Percentiles rank a stretch among this genome's conserved stretches.
Conservation (phyloP, 352 stramenopile species). For the Thalassiosira livingstoniorum region DNA sequence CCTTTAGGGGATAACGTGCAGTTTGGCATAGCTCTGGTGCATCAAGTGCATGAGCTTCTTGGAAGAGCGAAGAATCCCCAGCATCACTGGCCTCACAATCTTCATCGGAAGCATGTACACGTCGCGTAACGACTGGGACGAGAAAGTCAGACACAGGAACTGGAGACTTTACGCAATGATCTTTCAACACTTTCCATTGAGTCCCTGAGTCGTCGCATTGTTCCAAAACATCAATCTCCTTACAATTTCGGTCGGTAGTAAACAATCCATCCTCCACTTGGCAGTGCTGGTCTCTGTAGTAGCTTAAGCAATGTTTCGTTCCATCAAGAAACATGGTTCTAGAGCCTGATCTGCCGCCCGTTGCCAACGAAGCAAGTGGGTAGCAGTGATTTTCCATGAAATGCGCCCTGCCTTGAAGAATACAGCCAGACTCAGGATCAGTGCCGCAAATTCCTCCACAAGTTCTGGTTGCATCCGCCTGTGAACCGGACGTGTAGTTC, state of each 20-base stretch:
- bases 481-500: not conserved
- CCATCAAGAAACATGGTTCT: not conserved
- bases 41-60: not conserved
- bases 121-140: not conserved
- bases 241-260: not conserved
- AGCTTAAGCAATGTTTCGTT: not conserved
- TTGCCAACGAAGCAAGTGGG: not conserved
- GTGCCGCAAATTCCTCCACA: constrained; percentile 9
- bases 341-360: not conserved
- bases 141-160: not conserved
- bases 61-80: not conserved
- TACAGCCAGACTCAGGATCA: not conserved
- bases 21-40: not conserved
- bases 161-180: not conserved
- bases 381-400: not conserved
- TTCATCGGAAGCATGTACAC: not conserved
- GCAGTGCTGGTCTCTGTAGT: not conserved
- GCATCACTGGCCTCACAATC: not conserved
- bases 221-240: not conserved
- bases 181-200: not conserved
- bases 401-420: not conserved
- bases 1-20: not conserved
- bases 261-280: no score
- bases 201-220: not conserved
- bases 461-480: not conserved